A percentile compares a stretch with the other conserved stretches of the same genome.
phyloP scores from a whole-genome alignment of 1,284 basidiomycete genomes.

The Austropuccinia psidii region DNA sequence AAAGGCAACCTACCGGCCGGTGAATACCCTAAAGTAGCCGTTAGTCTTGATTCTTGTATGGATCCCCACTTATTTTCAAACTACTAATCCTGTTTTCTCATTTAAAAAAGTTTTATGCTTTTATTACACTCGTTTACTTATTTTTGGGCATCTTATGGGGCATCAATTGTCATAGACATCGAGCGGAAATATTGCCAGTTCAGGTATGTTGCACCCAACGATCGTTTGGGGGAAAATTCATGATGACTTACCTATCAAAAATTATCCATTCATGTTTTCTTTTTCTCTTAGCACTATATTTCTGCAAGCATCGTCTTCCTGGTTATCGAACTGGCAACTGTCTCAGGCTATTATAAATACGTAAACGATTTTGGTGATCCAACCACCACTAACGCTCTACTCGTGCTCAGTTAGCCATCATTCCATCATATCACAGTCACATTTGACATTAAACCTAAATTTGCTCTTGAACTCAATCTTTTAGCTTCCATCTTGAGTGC shows the following conservation, averaged over 20 bases:
- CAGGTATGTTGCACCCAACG: constrained; percentile 65
- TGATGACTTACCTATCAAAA: too few relatives aligned
- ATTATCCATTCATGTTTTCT: too few relatives aligned
- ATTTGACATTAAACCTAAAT: neutral
- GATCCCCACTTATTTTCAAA: neutral
- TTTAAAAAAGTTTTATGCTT: constrained; percentile 68
- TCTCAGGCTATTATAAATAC: constrained; percentile 78
- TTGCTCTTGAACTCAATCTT: constrained; percentile 21
- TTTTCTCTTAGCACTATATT: constrained; percentile 95
- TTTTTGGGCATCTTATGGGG: constrained; percentile 67
- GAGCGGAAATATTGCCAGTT: constrained; percentile 72
- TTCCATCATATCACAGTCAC: constrained; percentile 66
- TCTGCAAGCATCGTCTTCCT: constrained; percentile 83
- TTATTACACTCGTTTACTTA: constrained; percentile 69
- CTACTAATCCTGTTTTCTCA: neutral
- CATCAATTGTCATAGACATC: constrained; percentile 71
- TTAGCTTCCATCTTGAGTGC: constrained; percentile 82
- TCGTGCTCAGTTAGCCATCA: constrained; percentile 54
- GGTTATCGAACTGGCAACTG: constrained; percentile 85
- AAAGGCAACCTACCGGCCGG: constrained; percentile 79
- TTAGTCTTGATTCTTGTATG: constrained; percentile 50
- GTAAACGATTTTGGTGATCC: constrained; percentile 77
- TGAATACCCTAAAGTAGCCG: constrained; percentile 96
- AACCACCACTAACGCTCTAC: constrained; percentile 49
- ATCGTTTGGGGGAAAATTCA: too few relatives aligned